Evolutionary conservation across 106 monocot species (phyloP).

Genomic region (Allium sativum): DNA sequence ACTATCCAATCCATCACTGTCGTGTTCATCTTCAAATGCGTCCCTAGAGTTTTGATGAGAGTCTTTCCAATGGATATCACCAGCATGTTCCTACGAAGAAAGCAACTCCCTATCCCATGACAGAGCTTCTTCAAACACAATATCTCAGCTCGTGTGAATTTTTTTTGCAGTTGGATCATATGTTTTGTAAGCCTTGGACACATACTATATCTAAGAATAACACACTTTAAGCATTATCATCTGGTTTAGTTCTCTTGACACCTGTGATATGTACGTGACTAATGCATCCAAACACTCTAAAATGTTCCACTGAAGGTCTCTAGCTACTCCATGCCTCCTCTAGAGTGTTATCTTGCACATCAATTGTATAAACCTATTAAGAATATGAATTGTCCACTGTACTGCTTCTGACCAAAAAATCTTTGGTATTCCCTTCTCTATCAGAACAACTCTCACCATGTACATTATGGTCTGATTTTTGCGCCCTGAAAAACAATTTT

Average conservation of each 20-base stretch:
- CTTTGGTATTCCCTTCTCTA: not conserved
- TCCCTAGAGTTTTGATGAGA: not conserved
- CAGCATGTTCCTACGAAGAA: not conserved
- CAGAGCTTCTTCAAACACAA: not conserved
- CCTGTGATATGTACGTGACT: not conserved
- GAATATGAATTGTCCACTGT: not conserved
- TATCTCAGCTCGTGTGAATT: not conserved
- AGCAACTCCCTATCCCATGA: not conserved
- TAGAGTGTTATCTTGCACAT: not conserved
- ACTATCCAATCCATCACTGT: not conserved
- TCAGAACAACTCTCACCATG: not conserved
- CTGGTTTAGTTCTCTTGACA: not conserved
- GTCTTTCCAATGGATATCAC: not conserved
- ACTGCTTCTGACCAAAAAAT: not conserved
- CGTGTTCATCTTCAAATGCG: not conserved
- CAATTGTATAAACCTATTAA: not conserved
- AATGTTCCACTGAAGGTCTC: not conserved
- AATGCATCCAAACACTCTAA: not conserved
- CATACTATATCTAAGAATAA: too few species aligned
- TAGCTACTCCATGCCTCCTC: not conserved
- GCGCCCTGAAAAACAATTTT: not conserved
- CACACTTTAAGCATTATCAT: too few species aligned
- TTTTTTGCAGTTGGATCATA: not conserved
- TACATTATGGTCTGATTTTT: not conserved
- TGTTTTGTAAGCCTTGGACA: too few species aligned